These are phyloP conservation scores for Dendrostoma leiphaemia DNA, from an alignment of 2,329 filamentous ascomycete species.

Conservation along the genomic window DNA sequence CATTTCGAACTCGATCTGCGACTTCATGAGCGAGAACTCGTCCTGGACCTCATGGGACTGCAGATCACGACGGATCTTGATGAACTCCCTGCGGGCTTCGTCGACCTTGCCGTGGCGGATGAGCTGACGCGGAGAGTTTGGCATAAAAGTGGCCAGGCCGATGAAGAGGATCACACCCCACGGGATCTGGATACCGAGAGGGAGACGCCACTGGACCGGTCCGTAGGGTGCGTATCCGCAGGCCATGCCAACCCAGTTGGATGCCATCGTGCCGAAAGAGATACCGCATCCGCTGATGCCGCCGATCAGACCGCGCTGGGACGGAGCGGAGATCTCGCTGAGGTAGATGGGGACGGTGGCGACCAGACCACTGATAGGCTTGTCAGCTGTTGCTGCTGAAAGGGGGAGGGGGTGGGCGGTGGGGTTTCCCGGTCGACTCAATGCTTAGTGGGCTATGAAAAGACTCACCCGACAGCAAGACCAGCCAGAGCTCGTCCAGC, in stretches of 20 bases:
- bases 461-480: constrained; percentile 41
- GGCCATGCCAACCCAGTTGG: constrained; percentile 57
- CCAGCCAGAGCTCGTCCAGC: constrained; percentile 47
- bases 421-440: no score
- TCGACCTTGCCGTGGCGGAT: constrained; percentile 48
- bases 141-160: constrained; percentile 55
- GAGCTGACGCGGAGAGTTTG: constrained; percentile 51
- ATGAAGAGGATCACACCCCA: constrained; percentile 54
- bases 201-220: constrained; percentile 51
- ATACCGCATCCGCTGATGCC: constrained; percentile 54
- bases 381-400: no score
- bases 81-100: constrained; percentile 45
- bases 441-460: no score
- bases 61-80: constrained; percentile 45
- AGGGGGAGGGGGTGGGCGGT: neutral
- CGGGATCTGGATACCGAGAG: constrained; percentile 53
- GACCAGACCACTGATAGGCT: constrained; percentile 42
- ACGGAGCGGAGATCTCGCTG: constrained; percentile 49
- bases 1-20: constrained; percentile 57
- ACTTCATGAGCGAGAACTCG: constrained; percentile 53
- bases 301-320: constrained; percentile 50
- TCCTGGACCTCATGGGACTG: constrained; percentile 40
- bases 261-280: constrained; percentile 53
- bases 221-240: constrained; percentile 54
- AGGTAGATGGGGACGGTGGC: constrained; percentile 55